Conservation (phyloP, 108 stramenopile genomes). For the Parmales sp. region DNA sequence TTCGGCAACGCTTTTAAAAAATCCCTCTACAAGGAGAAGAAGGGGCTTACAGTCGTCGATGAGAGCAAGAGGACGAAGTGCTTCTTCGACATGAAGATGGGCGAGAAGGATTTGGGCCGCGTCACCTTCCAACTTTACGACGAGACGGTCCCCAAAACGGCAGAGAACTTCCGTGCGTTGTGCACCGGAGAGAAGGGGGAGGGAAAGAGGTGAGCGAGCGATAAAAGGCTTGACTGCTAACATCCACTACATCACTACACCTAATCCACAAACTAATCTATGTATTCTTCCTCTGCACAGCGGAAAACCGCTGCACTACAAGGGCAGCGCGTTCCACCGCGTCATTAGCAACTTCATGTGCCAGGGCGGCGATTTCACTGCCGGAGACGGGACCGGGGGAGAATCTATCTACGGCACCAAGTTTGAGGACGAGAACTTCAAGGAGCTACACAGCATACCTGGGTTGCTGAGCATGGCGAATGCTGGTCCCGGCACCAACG, state of each 20-base stretch:
- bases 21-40: slow-evolving; percentile 86
- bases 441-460: slow-evolving; percentile 55
- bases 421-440: slow-evolving; percentile 82
- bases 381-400: slow-evolving; percentile 85
- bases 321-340: slow-evolving; percentile 83
- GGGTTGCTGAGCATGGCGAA: slow-evolving; percentile 68
- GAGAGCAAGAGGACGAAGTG: slow-evolving; percentile 80
- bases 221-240: not conserved
- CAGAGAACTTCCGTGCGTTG: slow-evolving; percentile 86
- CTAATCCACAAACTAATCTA: not conserved
- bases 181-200: slow-evolving; percentile 90
- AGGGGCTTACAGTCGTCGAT: slow-evolving; percentile 46
- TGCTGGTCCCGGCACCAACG: slow-evolving; percentile 80
- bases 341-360: slow-evolving; percentile 90
- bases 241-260: not conserved
- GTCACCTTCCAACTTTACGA: slow-evolving; percentile 81
- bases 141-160: slow-evolving; percentile 87
- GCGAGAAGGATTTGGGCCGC: slow-evolving; percentile 62
- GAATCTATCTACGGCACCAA: slow-evolving; percentile 82
- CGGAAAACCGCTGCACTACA: slow-evolving; percentile 80
- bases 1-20: slow-evolving; percentile 85
- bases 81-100: slow-evolving; percentile 78
- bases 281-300: no score
- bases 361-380: slow-evolving; percentile 89
- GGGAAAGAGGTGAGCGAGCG: no score